Conservation (phyloP, 2,329 filamentous ascomycete species). For the Aureobasidium musti region DNA sequence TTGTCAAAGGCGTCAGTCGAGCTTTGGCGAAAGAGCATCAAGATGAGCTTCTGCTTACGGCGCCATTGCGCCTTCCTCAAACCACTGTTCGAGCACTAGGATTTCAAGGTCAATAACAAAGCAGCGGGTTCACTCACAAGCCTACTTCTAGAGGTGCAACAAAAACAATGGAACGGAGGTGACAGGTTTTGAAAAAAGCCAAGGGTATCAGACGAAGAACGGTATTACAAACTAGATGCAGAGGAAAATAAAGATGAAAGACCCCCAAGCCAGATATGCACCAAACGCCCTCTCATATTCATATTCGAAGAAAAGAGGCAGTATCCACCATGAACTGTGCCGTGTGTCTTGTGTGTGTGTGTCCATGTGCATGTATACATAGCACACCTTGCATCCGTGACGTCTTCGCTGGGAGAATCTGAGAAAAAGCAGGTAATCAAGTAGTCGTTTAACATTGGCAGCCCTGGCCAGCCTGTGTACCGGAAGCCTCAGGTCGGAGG, state of each 20-base stretch:
- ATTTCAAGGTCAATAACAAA: not conserved
- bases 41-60: not conserved
- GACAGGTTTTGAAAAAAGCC: not conserved
- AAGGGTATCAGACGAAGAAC: slow-evolving; percentile 24
- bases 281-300: slow-evolving; percentile 29
- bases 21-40: not conserved
- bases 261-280: slow-evolving; percentile 27
- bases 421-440: slow-evolving; percentile 6
- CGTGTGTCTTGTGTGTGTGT: no score
- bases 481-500: slow-evolving; percentile 62
- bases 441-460: slow-evolving; percentile 62
- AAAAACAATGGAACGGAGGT: not conserved
- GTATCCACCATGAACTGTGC: slow-evolving; percentile 20
- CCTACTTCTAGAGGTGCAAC: not conserved
- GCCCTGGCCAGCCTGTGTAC: slow-evolving; percentile 58
- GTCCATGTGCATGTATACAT: slow-evolving; percentile 7
- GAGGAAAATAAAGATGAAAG: slow-evolving; percentile 20
- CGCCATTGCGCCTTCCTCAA: not conserved
- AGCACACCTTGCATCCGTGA: slow-evolving; percentile 16
- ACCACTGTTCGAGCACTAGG: not conserved
- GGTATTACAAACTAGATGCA: slow-evolving; percentile 29
- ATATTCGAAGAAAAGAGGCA: slow-evolving; percentile 24
- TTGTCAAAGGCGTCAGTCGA: not conserved
- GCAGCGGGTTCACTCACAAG: slow-evolving; percentile 5
- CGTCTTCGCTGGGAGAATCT: slow-evolving; percentile 16